Evolutionary conservation across 176 grass and related monocot species (phyloP), one percentile per base, ranked within the genome.

Genomic region (Cenchrus americanus): DNA sequence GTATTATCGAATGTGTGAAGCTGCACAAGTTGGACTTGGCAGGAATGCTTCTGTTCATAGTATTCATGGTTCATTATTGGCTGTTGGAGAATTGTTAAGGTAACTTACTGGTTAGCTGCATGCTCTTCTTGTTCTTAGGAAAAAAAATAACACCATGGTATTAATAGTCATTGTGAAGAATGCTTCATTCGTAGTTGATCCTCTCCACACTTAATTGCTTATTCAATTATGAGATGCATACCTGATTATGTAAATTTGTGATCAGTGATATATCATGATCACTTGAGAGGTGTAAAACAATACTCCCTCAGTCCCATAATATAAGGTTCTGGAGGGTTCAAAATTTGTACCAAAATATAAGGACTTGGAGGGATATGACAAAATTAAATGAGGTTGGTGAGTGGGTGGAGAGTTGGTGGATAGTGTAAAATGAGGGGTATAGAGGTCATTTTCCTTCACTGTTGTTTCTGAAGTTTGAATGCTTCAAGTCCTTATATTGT

Each of bases 1-100:
- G 96, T 95, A 98, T 76, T 98, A 98, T 60, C 96, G 96, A 21
- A 98, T 95, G 96, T 98, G 96, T 84, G 96, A 98, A 86, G 96
- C 96, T 71, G 96, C 93, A 51, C 96, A 98, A 75, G 91, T 94
- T 80, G 96, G 96, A 66, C 89, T 98, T 80, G 93, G 96, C 34
- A 98, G 90, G 79, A 95, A 90, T 88, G 93, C 96, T 87, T 87
- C 96, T 65, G 96, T 98, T 88, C 96, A 94, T 92, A 98, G 93
- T 79, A 98, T 98, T 85, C 96, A 98, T 71, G 96, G 96, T 30
- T 98, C 96, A 6, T 32, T 98, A 83, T 94, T 98, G 82, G 96
- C 96, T 46, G 96, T 98, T 63, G 96, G 96, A 69, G 96, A 98
- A 88, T 85, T 98, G 62, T 77, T 98, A 77, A 98, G 96, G 96